Evolutionary conservation across 192 early-diverging fungal species (phyloP).

Genomic region (Coemansia sp.): DNA sequence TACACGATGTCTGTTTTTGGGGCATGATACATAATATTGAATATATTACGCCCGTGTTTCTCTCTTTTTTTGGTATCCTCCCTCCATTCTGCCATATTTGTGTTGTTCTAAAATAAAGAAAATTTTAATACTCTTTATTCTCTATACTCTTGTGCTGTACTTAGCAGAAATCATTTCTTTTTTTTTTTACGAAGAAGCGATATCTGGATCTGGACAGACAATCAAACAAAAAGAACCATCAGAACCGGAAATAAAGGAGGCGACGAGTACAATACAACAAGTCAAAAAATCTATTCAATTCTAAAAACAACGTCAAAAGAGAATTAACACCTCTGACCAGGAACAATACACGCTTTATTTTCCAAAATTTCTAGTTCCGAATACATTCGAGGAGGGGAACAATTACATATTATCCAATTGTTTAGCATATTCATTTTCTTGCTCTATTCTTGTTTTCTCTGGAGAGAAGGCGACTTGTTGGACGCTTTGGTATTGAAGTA

Average conservation of each 20-base stretch:
- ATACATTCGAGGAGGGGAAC: not conserved
- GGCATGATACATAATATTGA: not conserved
- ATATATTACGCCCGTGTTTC: not conserved
- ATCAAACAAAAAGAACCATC: not conserved
- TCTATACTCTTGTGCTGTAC: not conserved
- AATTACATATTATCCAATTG: not conserved
- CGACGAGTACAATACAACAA: too few relatives aligned
- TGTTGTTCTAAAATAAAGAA: not conserved
- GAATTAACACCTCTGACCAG: not conserved
- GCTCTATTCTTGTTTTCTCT: not conserved
- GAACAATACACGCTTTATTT: conserved; percentile 7
- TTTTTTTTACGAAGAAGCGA: not conserved
- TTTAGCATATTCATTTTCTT: not conserved
- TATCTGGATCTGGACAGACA: conserved; percentile 9
- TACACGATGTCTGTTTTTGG: not conserved
- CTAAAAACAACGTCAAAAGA: conserved; percentile 5
- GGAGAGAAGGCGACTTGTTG: not conserved
- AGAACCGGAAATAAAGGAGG: not conserved
- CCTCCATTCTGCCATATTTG: not conserved
- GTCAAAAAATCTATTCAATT: not conserved
- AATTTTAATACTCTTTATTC: not conserved
- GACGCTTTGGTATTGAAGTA: not conserved
- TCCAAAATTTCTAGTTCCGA: conserved; percentile 6
- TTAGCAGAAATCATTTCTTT: not conserved
- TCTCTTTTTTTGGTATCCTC: not conserved